A percentile compares a stretch with the other conserved stretches of the same genome.
These are phyloP conservation scores for Nitzschia sp. DNA, from an alignment of 108 stramenopile species.

Conservation along the genomic window DNA sequence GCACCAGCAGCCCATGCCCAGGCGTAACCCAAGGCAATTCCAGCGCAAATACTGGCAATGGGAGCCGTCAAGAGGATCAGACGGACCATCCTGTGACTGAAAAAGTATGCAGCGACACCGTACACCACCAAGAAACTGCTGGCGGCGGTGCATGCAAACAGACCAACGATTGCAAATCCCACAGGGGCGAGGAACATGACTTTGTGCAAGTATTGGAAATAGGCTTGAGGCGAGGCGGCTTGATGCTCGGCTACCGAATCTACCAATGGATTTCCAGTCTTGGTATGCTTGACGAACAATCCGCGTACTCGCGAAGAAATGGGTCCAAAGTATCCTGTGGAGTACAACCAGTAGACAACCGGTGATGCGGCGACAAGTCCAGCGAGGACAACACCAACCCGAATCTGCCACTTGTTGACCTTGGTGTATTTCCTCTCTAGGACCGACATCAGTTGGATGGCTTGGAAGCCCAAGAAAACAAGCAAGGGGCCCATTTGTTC, in stretches of 20 bases:
- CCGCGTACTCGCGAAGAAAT: slow-evolving; percentile 84
- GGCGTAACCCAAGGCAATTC: slow-evolving; percentile 73
- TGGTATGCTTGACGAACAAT: slow-evolving; percentile 91
- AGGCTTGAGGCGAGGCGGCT: slow-evolving; percentile 87
- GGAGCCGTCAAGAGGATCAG: slow-evolving; percentile 95
- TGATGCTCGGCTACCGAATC: slow-evolving; percentile 97
- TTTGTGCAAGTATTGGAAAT: slow-evolving; percentile 88
- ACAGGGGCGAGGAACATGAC: slow-evolving; percentile 78
- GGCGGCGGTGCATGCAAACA: slow-evolving; percentile 72
- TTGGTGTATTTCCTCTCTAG: slow-evolving; percentile 46
- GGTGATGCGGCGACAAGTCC: slow-evolving; percentile 32
- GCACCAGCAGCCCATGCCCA: slow-evolving; percentile 36
- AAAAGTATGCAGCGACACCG: slow-evolving; percentile 92
- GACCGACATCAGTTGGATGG: slow-evolving; percentile 57
- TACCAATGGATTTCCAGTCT: slow-evolving; percentile 92
- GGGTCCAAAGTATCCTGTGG: slow-evolving; percentile 93
- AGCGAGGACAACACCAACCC: slow-evolving; percentile 53
- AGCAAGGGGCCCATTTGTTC: slow-evolving; percentile 83
- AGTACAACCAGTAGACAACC: slow-evolving; percentile 48
- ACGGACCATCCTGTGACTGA: slow-evolving; percentile 96
- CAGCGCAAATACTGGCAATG: slow-evolving; percentile 88
- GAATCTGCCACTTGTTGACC: slow-evolving; percentile 63
- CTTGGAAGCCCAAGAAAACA: slow-evolving; percentile 79
- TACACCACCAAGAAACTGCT: slow-evolving; percentile 90
- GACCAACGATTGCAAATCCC: slow-evolving; percentile 83